These are phyloP conservation scores for Brassica juncea DNA, from an alignment of 345 rosid species.

Conservation along the genomic window DNA sequence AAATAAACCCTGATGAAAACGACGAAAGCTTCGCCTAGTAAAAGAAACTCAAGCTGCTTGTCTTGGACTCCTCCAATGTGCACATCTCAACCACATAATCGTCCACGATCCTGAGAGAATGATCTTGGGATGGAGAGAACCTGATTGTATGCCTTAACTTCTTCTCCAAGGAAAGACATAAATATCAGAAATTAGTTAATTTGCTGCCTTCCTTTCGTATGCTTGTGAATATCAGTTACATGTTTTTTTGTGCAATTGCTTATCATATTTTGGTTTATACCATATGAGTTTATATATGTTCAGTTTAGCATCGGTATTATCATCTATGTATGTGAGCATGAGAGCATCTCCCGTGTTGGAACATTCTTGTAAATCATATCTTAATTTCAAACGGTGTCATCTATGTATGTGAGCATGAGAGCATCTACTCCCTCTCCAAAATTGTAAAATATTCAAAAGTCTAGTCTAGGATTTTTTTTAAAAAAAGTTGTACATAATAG, in stretches of 20 bases:
- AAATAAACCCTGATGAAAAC: slow-evolving; percentile 10
- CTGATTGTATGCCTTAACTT: slow-evolving; percentile 55
- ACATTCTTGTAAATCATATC: not conserved
- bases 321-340: not conserved
- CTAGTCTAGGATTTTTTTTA: not conserved
- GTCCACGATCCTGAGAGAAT: slow-evolving; percentile 68
- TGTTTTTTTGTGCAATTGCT: no score
- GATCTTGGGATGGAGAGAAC: slow-evolving; percentile 62
- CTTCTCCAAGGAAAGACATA: not conserved
- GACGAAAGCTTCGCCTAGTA: slow-evolving; percentile 24
- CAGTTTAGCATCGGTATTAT: not conserved
- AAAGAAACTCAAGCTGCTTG: slow-evolving; percentile 28
- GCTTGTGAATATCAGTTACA: not conserved
- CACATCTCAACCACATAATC: slow-evolving; percentile 46
- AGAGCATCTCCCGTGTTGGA: not conserved
- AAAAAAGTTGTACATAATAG: not conserved
- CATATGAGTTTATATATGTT: no score
- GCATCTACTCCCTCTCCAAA: not conserved
- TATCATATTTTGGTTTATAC: no score
- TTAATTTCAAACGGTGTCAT: no score
- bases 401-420: not conserved
- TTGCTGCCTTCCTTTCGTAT: not conserved
- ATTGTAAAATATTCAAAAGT: not conserved
- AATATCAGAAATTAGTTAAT: not conserved
- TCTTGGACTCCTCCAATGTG: no score